Evolutionary conservation across 2,329 filamentous ascomycete genomes (phyloP), one percentile per base, ranked within the genome.

Genomic region (Exophiala alcalophila): DNA sequence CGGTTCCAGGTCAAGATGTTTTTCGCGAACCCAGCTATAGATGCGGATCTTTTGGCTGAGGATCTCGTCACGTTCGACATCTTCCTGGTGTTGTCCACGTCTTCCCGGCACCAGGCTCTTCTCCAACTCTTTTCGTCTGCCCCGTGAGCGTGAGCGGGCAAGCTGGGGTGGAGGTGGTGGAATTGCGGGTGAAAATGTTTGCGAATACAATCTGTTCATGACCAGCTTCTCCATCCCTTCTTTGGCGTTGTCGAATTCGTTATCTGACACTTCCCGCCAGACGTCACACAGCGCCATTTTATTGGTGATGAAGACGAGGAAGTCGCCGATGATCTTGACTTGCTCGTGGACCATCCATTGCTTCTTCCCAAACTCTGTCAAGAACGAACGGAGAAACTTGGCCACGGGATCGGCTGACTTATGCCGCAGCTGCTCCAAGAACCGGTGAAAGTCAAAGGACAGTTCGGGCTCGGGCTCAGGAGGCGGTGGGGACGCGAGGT

Each of bases 331-430:
- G 50, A 98, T 97, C 68, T 98, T 98, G 62, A 97, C 92, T 65
- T 98, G 92, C 67, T 98, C 92, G 62, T 98, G 92, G 5, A 96
- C 92, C 86, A 95, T 94, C 92, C 92, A 98, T 65, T 97, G 92
- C 56, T 90, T 87, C 70, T 97, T 98, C 24, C 82, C 87, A 66
- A 98, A 98, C 64, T 98, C 94, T 34, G 81, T 81, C 20, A 98
- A 70, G 59, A 98, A 98, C 0, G 92, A 97, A 53, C 94, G 86
- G 31, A 98, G 74, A 60, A 96, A 98, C 52, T 91, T 85, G 4
- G 94, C 94, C 2, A 98, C 91, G 1, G 94, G 92, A 59, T 98
- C 94, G n/a, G 92, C 94, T 44, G 94, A 95, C 54, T 91, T 87
- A 66, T 98, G 92, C 47, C 92, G 84, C 21, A 98, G 73, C 65